Evolutionary conservation across 176 grass and related monocot genomes (phyloP), one percentile per base, ranked within the genome.

Genomic region (Triticum timopheevii): DNA sequence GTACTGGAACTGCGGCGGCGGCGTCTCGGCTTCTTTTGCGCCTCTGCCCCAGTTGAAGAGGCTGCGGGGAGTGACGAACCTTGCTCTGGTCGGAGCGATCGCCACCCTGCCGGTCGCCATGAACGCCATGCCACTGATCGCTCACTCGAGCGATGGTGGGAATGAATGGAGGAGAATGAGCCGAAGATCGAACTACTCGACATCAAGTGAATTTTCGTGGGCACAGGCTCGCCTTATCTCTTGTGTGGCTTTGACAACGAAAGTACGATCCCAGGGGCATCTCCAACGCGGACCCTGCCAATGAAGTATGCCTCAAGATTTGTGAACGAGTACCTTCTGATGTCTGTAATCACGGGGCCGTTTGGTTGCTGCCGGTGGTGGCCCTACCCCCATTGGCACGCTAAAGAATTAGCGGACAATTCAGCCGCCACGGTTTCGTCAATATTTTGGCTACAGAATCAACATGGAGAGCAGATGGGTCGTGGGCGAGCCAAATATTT

Each of bases 11-110:
- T 82, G 74, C 70, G 58, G 82, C 38, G 69, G 64, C 65, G 44
- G 76, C n/a, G 68, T 8, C 0, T 77, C 77, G 11, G 85, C 81
- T 61, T 84, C 89, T 79, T 76, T 81, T 20, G 69, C 76, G 85
- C 65, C 40, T 76, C 87, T 95, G 40, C 74, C 84, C 93, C 93
- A 95, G 85, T 86, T 87, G 80, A 98, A 95, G 45, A 97, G 63
- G 77, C 80, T 93, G 44, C 89, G 82, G 31, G 92, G 82, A 28
- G 77, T 75, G 54, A 92, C 84, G 35, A 86, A 87, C 23, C 84
- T 86, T 59, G 87, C 35, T 72, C 82, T 82, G 40, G 81, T 58
- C 20, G 74, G 76, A 52, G 58, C 24, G 66, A 36, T 45, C 74
- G 12, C 42, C 44, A 69, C 22, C 39, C 85, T 69, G 61, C 59